Conservation (phyloP, 2,329 filamentous ascomycete species). For the Chalaropsis ovoidea region DNA sequence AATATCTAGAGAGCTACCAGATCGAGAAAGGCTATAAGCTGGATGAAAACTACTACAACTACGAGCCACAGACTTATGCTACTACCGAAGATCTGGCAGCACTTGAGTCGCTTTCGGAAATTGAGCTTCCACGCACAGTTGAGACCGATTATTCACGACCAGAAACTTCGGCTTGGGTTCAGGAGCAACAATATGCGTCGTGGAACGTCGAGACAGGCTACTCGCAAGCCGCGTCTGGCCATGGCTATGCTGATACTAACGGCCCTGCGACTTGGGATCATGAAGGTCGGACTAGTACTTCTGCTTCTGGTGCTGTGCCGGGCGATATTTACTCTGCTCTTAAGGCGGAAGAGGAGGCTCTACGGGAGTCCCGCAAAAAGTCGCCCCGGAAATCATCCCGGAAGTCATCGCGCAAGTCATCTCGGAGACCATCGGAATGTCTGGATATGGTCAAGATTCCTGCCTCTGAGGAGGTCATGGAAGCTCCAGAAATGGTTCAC, state of each 20-base stretch:
- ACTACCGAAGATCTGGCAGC: constrained; percentile 3
- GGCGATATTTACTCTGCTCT: not conserved
- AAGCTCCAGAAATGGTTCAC: not conserved
- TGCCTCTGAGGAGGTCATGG: not conserved
- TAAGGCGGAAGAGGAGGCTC: not conserved
- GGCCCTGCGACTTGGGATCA: not conserved
- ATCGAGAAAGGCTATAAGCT: constrained; percentile 12
- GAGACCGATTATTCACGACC: constrained; percentile 2
- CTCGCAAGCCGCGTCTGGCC: not conserved
- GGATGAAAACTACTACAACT: constrained; percentile 7
- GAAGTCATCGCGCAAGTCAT: constrained; percentile 17
- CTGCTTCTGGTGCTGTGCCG: not conserved
- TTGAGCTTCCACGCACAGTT: constrained; percentile 4
- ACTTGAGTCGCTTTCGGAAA: constrained; percentile 9
- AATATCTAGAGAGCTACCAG: constrained; percentile 1
- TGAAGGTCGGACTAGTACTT: not conserved
- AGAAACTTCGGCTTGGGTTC: constrained; percentile 7
- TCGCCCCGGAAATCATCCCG: constrained; percentile 18
- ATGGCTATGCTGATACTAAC: not conserved
- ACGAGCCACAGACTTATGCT: not conserved
- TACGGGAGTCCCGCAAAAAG: not conserved
- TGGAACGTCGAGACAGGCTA: not conserved
- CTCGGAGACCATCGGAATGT: constrained; percentile 12
- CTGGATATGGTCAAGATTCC: constrained; percentile 3
- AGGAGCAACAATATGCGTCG: not conserved